These are phyloP conservation scores for Salix viminalis DNA, from an alignment of 345 rosid species.

Conservation along the genomic window DNA sequence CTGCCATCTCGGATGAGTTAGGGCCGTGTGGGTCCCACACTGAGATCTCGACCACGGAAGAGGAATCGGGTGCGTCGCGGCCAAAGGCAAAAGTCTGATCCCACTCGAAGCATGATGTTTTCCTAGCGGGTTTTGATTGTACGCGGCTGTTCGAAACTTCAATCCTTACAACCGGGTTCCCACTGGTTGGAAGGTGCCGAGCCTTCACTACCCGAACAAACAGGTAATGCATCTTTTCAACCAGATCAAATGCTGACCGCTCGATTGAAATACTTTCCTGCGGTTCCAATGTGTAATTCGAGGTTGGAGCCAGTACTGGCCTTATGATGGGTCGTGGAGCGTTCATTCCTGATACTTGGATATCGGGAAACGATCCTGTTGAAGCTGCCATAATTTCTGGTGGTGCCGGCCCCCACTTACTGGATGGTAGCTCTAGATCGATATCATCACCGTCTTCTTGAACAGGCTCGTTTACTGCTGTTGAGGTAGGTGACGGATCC, in stretches of 20 bases:
- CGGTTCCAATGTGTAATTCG: constrained; percentile 46
- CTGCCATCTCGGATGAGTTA: constrained; percentile 23
- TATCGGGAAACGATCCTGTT: constrained; percentile 45
- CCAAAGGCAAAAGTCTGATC: constrained; percentile 85
- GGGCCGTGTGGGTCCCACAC: constrained; percentile 53
- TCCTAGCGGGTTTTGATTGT: constrained; percentile 58
- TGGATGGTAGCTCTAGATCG: constrained; percentile 17
- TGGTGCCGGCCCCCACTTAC: constrained; percentile 25
- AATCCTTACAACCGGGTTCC: constrained; percentile 60
- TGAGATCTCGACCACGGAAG: constrained; percentile 59
- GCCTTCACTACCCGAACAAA: constrained; percentile 83
- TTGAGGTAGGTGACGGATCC: constrained; percentile 4
- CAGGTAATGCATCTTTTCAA: constrained; percentile 90
- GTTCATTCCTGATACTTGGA: constrained; percentile 32
- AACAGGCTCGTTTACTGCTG: background rate
- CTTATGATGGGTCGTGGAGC: constrained; percentile 49
- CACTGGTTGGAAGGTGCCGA: constrained; percentile 57
- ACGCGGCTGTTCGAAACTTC: constrained; percentile 40
- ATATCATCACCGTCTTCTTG: constrained; percentile 24
- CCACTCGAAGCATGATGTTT: constrained; percentile 66
- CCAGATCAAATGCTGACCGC: constrained; percentile 78
- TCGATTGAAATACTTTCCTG: constrained; percentile 57
- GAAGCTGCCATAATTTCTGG: constrained; percentile 44
- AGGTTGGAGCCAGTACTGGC: constrained; percentile 22
- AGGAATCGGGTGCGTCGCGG: constrained; percentile 64